These are phyloP conservation scores for Ceratobasidium sp. DNA, from an alignment of 1,284 basidiomycete species.

Conservation along the genomic window DNA sequence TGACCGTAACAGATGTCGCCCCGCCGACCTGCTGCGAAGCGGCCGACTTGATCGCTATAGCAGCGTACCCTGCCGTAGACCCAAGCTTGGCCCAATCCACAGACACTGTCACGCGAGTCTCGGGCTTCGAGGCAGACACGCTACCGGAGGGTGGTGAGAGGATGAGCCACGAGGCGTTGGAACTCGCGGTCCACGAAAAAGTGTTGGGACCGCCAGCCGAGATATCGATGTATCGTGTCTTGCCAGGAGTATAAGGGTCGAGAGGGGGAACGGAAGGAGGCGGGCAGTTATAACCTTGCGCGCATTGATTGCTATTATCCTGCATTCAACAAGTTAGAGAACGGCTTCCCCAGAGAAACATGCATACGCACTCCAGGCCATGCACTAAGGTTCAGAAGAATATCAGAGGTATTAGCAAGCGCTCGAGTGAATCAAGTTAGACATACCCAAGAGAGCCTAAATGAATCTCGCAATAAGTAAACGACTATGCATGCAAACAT, in stretches of 20 bases:
- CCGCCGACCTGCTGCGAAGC: slow-evolving; percentile 61
- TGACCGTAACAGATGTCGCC: slow-evolving; percentile 31
- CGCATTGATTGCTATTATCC: slow-evolving; percentile 62
- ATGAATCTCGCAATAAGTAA: not conserved
- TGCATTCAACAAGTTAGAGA: not conserved
- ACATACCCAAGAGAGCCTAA: slow-evolving; percentile 35
- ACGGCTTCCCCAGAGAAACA: too few species aligned
- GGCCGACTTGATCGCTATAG: slow-evolving; percentile 64
- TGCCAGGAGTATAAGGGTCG: slow-evolving; percentile 67
- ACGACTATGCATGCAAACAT: not conserved
- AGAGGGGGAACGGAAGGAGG: slow-evolving; percentile 64
- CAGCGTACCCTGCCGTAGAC: slow-evolving; percentile 56
- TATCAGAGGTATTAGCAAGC: not conserved
- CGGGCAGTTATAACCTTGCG: slow-evolving; percentile 64
- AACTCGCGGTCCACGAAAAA: slow-evolving; percentile 67
- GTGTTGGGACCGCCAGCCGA: slow-evolving; percentile 70
- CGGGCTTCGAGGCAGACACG: slow-evolving; percentile 64
- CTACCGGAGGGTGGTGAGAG: slow-evolving; percentile 64
- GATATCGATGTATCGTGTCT: slow-evolving; percentile 70
- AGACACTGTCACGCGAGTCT: slow-evolving; percentile 67
- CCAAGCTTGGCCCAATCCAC: slow-evolving; percentile 74
- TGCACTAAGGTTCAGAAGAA: slow-evolving; percentile 46
- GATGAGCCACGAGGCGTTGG: slow-evolving; percentile 68
- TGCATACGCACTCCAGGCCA: slow-evolving; percentile 53
- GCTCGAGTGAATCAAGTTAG: not conserved